Conservation (phyloP, 2,329 filamentous ascomycete species). For the Bertia moriformis region DNA sequence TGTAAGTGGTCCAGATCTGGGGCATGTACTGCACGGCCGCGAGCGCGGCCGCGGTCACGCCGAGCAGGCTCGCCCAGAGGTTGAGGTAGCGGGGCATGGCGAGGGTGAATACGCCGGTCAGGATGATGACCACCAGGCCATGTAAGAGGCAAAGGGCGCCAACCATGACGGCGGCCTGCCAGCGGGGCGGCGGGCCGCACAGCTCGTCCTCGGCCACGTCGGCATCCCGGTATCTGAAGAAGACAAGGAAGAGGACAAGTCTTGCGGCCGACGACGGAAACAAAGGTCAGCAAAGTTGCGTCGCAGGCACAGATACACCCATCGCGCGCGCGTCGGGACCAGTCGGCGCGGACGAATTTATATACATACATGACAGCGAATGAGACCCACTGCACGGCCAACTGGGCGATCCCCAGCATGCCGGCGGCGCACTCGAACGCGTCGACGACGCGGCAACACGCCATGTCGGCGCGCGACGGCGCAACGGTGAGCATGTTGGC, state of each 20-base stretch:
- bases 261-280: slow-evolving; percentile 28
- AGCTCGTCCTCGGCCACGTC: slow-evolving; percentile 32
- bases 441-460: slow-evolving; percentile 71
- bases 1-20: slow-evolving; percentile 85
- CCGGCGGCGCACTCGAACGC: slow-evolving; percentile 74
- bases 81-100: slow-evolving; percentile 50
- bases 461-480: slow-evolving; percentile 68
- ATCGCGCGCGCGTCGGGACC: neutral
- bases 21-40: slow-evolving; percentile 85
- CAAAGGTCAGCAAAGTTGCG: slow-evolving; percentile 6
- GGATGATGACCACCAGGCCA: slow-evolving; percentile 52
- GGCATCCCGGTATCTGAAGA: slow-evolving; percentile 59
- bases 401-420: slow-evolving; percentile 75
- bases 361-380: slow-evolving; percentile 83
- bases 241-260: slow-evolving; percentile 83
- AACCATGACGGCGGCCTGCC: slow-evolving; percentile 67
- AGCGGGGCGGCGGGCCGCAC: slow-evolving; percentile 40
- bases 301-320: neutral
- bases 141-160: slow-evolving; percentile 61
- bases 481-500: slow-evolving; percentile 83
- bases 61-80: slow-evolving; percentile 73
- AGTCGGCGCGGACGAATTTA: neutral
- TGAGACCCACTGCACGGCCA: slow-evolving; percentile 82
- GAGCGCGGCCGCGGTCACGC: slow-evolving; percentile 63
- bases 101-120: slow-evolving; percentile 55